Percentiles rank a stretch among this genome's conserved stretches.
Conservation (phyloP, 2,329 filamentous ascomycete species). For the Xylariaceae sp. region DNA sequence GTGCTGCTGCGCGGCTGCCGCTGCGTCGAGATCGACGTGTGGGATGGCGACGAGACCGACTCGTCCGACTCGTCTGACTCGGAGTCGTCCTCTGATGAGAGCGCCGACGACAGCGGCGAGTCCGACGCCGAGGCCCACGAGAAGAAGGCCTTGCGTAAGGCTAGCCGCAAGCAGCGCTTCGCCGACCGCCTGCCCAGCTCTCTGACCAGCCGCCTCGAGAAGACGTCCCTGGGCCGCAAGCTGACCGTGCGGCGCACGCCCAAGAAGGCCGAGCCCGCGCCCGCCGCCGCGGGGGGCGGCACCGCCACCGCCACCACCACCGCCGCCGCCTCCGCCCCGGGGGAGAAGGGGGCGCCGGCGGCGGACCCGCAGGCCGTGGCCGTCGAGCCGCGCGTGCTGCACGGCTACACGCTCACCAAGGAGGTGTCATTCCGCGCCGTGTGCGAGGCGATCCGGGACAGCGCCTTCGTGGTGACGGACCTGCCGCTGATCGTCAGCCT, state of each 20-base stretch:
- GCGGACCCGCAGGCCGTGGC: conserved; percentile 24
- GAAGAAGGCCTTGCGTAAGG: conserved; percentile 53
- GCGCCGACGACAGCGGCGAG: conserved; percentile 31
- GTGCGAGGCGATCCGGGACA: conserved; percentile 69
- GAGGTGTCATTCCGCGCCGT: conserved; percentile 82
- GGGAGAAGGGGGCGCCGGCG: conserved; percentile 12
- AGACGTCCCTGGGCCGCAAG: conserved; percentile 39
- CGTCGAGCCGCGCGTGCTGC: conserved; percentile 69
- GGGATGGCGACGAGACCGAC: conserved; percentile 76
- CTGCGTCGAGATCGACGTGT: conserved; percentile 91
- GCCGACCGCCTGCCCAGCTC: conserved; percentile 46
- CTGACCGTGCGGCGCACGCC: conserved; percentile 13
- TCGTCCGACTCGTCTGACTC: too few relatives aligned
- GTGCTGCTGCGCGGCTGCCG: conserved; percentile 78
- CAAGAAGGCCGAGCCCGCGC: conserved; percentile 1
- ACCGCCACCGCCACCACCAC: background rate
- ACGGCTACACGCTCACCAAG: conserved; percentile 86
- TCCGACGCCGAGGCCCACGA: conserved; percentile 41
- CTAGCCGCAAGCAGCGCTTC: conserved; percentile 54
- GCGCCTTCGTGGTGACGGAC: conserved; percentile 67
- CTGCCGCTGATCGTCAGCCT: conserved; percentile 89
- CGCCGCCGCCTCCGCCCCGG: conserved; percentile 5
- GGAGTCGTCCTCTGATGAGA: conserved; percentile 41
- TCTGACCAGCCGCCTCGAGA: conserved; percentile 38
- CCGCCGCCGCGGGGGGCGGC: background rate